Conservation (phyloP, 148 eudicot species). For the Rhododendron williamsianum region DNA sequence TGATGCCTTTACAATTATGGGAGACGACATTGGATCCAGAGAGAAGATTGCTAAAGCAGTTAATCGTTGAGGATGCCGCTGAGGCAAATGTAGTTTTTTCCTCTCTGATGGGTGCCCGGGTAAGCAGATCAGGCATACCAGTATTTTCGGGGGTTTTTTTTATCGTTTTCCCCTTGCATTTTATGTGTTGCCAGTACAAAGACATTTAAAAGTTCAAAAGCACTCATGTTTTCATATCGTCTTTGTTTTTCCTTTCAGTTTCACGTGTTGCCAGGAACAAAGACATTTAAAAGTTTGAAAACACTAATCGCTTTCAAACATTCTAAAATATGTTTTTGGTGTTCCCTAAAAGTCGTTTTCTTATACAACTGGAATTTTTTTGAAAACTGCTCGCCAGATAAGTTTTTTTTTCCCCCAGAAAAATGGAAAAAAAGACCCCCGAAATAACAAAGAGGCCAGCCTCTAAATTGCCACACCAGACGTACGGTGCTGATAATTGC, state of each 20-base stretch:
- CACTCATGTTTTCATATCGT: not conserved
- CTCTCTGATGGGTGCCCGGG: constrained; percentile 93
- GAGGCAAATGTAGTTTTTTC: constrained; percentile 88
- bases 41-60: constrained; percentile 68
- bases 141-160: not conserved
- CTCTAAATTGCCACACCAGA: not conserved
- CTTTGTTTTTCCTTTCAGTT: not conserved
- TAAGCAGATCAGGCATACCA: constrained; percentile 24
- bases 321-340: not conserved
- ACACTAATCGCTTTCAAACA: too few species aligned
- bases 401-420: not conserved
- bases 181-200: not conserved
- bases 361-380: not conserved
- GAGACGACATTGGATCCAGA: constrained; percentile 91
- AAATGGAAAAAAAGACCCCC: not conserved
- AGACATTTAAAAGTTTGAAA: not conserved
- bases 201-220: not conserved
- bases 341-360: not conserved
- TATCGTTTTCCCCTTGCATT: not conserved
- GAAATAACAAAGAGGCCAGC: not conserved
- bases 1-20: constrained; percentile 97
- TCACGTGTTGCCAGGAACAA: not conserved
- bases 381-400: not conserved
- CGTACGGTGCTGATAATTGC: not conserved
- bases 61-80: constrained; percentile 83